Conservation (phyloP, 192 early-diverging fungal species). For the Gamsiella multidivaricata region DNA sequence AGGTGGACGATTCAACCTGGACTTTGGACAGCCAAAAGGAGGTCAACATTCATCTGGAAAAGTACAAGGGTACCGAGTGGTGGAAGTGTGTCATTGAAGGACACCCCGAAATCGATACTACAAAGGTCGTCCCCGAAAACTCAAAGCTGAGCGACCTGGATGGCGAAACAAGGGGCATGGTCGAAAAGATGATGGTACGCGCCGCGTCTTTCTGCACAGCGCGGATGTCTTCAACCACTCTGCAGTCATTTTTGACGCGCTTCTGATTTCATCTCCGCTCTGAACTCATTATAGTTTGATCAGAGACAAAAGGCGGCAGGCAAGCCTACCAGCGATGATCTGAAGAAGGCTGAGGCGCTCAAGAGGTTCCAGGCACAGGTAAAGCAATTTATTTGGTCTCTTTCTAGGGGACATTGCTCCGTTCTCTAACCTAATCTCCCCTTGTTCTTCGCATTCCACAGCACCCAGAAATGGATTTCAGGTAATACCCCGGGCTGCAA, state of each 20-base stretch:
- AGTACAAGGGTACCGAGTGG: conserved; percentile 84
- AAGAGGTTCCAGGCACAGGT: conserved; percentile 76
- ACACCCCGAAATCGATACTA: conserved; percentile 88
- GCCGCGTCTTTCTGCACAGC: too few species aligned
- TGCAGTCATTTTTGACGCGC: not conserved
- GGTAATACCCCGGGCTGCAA: too few species aligned
- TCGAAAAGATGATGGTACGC: conserved; percentile 95
- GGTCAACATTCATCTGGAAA: conserved; percentile 85
- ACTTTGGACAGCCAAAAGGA: conserved; percentile 78
- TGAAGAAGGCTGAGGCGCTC: conserved; percentile 80
- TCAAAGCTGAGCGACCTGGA: conserved; percentile 87
- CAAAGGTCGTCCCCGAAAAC: conserved; percentile 90
- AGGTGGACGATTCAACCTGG: conserved; percentile 87
- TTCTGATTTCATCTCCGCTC: conserved; percentile 10
- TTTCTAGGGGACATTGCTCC: too few species aligned
- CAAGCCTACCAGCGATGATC: conserved; percentile 80
- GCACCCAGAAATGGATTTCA: conserved; percentile 76
- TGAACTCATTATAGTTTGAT: conserved; percentile 84
- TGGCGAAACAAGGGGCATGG: conserved; percentile 91
- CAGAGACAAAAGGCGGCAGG: conserved; percentile 87
- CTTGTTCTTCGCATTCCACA: conserved; percentile 6
- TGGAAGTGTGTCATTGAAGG: conserved; percentile 88
- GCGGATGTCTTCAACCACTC: too few species aligned
- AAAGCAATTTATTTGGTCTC: not conserved
- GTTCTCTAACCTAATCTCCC: too few species aligned